These are phyloP conservation scores for Suhomyces xylopsoci DNA, from an alignment of 805 yeast genomes.

Conservation along the genomic window DNA sequence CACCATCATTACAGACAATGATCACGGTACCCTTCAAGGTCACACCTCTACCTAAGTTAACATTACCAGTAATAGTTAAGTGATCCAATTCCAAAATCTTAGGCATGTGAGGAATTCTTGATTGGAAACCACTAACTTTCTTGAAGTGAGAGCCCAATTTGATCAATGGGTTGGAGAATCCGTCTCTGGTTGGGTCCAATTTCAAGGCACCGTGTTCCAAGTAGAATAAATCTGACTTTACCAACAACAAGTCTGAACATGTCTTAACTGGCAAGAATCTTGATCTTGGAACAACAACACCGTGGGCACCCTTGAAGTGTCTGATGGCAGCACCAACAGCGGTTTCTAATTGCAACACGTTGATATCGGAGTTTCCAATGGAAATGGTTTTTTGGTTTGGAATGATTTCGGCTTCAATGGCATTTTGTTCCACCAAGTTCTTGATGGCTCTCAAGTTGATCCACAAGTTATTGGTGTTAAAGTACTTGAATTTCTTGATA, in stretches of 20 bases:
- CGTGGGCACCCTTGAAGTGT: slow-evolving; percentile 91
- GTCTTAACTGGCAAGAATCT: slow-evolving; percentile 98
- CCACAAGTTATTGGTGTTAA: slow-evolving; percentile 98
- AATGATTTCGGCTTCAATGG: slow-evolving; percentile 87
- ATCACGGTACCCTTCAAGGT: slow-evolving; percentile 95
- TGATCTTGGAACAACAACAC: slow-evolving; percentile 97
- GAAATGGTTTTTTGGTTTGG: slow-evolving; percentile 88
- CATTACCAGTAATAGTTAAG: slow-evolving; percentile 96
- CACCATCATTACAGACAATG: slow-evolving; percentile 95
- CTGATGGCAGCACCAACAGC: slow-evolving; percentile 99
- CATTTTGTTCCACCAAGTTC: slow-evolving; percentile 80
- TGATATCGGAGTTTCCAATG: slow-evolving; percentile 71
- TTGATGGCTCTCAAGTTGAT: slow-evolving; percentile 92
- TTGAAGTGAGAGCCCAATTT: slow-evolving; percentile 96
- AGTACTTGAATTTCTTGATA: slow-evolving; percentile 95
- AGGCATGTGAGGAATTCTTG: slow-evolving; percentile 93
- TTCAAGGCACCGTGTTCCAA: slow-evolving; percentile 88
- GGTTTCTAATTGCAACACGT: slow-evolving; percentile 93
- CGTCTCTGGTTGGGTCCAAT: slow-evolving; percentile 80
- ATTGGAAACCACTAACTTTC: slow-evolving; percentile 87
- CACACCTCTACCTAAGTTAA: slow-evolving; percentile 82
- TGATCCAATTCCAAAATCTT: slow-evolving; percentile 95
- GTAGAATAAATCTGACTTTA: slow-evolving; percentile 89
- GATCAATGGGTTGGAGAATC: slow-evolving; percentile 89
- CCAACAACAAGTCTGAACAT: slow-evolving; percentile 89